Conservation (phyloP, 371 early-diverging fungal species). For the Syncephalis fuscata region DNA sequence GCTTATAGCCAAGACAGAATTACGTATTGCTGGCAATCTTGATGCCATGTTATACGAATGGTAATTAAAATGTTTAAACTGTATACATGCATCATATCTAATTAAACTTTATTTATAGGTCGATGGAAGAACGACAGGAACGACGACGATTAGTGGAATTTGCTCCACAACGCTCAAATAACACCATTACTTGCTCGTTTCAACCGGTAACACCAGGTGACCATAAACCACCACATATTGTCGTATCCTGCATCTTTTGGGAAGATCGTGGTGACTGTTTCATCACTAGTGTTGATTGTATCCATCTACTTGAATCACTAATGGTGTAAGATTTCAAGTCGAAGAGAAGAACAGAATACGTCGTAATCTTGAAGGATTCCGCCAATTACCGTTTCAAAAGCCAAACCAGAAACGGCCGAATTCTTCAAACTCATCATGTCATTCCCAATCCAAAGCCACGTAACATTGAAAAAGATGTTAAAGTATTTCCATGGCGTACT, state of each 20-base stretch:
- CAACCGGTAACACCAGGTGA: slow-evolving; percentile 31
- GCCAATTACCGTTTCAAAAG: slow-evolving; percentile 65
- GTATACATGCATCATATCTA: too few species aligned
- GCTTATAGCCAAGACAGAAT: too few species aligned
- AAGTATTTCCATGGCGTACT: slow-evolving; percentile 60
- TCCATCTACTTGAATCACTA: slow-evolving; percentile 53
- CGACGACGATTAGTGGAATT: slow-evolving; percentile 61
- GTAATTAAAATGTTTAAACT: too few species aligned
- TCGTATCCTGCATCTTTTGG: slow-evolving; percentile 75
- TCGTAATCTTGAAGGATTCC: slow-evolving; percentile 66
- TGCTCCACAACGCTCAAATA: slow-evolving; percentile 36
- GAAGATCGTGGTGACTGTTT: slow-evolving; percentile 51
- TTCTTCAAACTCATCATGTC: slow-evolving; percentile 71
- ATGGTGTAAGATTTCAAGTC: slow-evolving; percentile 59
- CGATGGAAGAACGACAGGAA: slow-evolving; percentile 36
- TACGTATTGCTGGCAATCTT: too few species aligned
- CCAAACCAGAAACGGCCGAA: slow-evolving; percentile 47
- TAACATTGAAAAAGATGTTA: slow-evolving; percentile 76
- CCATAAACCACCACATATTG: slow-evolving; percentile 34
- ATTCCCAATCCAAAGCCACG: slow-evolving; percentile 71
- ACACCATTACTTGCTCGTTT: slow-evolving; percentile 43
- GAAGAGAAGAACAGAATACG: slow-evolving; percentile 78
- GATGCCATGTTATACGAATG: too few species aligned
- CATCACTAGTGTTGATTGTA: slow-evolving; percentile 67
- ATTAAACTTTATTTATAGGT: slow-evolving; percentile 6